Conservation (phyloP, 2,329 filamentous ascomycete genomes). For the Penicillium italicum region DNA sequence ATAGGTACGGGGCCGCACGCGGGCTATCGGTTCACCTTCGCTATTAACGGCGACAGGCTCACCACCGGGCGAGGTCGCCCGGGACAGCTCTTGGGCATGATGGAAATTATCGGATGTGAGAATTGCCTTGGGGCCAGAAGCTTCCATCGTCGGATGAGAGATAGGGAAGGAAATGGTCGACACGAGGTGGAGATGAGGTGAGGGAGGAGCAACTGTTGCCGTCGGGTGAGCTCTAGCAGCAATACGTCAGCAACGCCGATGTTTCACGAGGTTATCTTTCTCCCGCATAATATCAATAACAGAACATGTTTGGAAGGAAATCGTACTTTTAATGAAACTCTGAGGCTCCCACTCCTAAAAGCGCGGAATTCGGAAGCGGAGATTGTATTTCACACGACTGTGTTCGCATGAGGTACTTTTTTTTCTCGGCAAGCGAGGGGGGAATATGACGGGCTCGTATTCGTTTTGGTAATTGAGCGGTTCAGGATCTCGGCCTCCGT, state of each 20-base stretch:
- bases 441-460: background rate
- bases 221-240: slow-evolving; percentile 27
- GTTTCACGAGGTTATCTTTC: background rate
- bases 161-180: slow-evolving; percentile 17
- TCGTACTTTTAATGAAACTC: slow-evolving; percentile 21
- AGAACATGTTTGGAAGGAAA: background rate
- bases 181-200: slow-evolving; percentile 20
- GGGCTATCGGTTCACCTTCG: slow-evolving; percentile 60
- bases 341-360: slow-evolving; percentile 14
- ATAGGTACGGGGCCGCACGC: slow-evolving; percentile 77
- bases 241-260: slow-evolving; percentile 24
- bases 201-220: slow-evolving; percentile 20
- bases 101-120: slow-evolving; percentile 39
- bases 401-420: slow-evolving; percentile 28
- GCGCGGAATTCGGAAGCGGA: slow-evolving; percentile 22
- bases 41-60: slow-evolving; percentile 49
- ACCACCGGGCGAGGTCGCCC: slow-evolving; percentile 77
- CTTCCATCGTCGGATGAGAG: slow-evolving; percentile 35
- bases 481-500: background rate
- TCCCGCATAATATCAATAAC: background rate
- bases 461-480: background rate
- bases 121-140: slow-evolving; percentile 32
- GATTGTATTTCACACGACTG: slow-evolving; percentile 24
- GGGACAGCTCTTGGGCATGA: slow-evolving; percentile 66
- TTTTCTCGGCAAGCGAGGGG: slow-evolving; percentile 2